Evolutionary conservation across 2,329 filamentous ascomycete species (phyloP).

Genomic region (Hypomyces perniciosus): DNA sequence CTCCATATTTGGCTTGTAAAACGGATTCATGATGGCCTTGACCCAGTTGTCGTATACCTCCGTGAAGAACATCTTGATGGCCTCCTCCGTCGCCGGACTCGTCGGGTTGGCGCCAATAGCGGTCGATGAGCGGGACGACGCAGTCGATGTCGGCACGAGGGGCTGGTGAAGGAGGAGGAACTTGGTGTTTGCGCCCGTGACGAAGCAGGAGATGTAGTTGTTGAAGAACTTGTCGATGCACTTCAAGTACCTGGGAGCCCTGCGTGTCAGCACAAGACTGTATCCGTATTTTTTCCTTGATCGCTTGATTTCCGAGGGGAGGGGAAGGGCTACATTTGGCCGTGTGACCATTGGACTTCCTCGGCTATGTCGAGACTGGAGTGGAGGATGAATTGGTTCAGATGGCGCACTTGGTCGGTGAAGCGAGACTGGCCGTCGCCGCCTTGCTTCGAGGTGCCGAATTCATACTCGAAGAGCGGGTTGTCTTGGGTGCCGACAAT

Average conservation of each 20-base stretch:
- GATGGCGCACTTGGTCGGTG: conserved; percentile 78
- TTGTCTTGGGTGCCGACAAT: conserved; percentile 95
- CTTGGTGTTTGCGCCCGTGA: conserved; percentile 86
- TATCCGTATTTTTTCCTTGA: not conserved
- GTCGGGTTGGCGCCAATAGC: conserved; percentile 78
- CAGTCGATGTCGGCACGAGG: conserved; percentile 33
- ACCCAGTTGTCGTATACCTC: conserved; percentile 97
- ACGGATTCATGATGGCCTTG: conserved; percentile 95
- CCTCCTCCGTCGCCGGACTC: conserved; percentile 87
- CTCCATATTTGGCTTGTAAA: conserved; percentile 80
- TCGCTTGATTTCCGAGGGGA: not conserved
- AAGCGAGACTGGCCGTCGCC: conserved; percentile 90
- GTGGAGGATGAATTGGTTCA: conserved; percentile 97
- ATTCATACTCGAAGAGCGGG: conserved; percentile 93
- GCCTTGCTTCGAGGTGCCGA: conserved; percentile 92
- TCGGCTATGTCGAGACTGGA: conserved; percentile 91
- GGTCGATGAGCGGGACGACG: conserved; percentile 54
- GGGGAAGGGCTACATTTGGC: conserved; percentile 60
- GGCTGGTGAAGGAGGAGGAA: conserved; percentile 93
- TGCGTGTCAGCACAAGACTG: not conserved
- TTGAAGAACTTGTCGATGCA: conserved; percentile 96
- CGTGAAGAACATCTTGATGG: conserved; percentile 86
- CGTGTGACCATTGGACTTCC: conserved; percentile 88
- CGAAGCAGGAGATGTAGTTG: conserved; percentile 89
- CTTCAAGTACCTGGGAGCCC: conserved; percentile 72